phyloP scores from a whole-genome alignment of 352 stramenopile genomes.

The Globisporangium canariense region DNA sequence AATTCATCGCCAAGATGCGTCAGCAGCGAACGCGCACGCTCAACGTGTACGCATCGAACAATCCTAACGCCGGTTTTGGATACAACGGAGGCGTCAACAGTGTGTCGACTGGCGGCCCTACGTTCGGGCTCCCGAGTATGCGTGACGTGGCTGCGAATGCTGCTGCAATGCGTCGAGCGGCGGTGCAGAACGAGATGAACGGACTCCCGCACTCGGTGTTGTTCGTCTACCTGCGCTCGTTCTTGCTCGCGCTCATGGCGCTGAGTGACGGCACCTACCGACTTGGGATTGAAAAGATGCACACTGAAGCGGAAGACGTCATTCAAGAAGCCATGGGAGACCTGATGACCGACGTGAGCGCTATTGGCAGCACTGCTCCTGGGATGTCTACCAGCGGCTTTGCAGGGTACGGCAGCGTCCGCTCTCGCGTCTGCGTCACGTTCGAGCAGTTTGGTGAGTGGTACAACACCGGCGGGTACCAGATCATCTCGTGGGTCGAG shows the following conservation, averaged over 20 bases:
- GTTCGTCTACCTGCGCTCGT: slow-evolving; percentile 84
- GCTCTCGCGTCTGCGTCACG: slow-evolving; percentile 68
- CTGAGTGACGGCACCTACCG: slow-evolving; percentile 83
- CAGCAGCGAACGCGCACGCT: slow-evolving; percentile 72
- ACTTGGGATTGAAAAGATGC: slow-evolving; percentile 82
- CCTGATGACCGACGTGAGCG: slow-evolving; percentile 74
- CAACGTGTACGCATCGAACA: slow-evolving; percentile 53
- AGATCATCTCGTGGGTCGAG: slow-evolving; percentile 85
- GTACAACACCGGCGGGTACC: slow-evolving; percentile 83
- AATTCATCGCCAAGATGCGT: slow-evolving; percentile 85
- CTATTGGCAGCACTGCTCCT: slow-evolving; percentile 29
- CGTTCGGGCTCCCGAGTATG: slow-evolving; percentile 57
- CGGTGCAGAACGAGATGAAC: slow-evolving; percentile 43
- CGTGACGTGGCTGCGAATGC: slow-evolving; percentile 33
- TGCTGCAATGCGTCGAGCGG: slow-evolving; percentile 33
- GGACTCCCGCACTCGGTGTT: slow-evolving; percentile 75
- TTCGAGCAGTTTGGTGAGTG: slow-evolving; percentile 91
- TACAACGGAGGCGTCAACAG: slow-evolving; percentile 36
- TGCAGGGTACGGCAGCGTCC: slow-evolving; percentile 60
- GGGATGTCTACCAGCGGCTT: slow-evolving; percentile 33
- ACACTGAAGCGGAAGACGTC: slow-evolving; percentile 82
- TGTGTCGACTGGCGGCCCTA: slow-evolving; percentile 43
- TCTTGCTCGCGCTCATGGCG: slow-evolving; percentile 81
- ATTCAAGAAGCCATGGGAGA: slow-evolving; percentile 85
- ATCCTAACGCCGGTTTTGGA: slow-evolving; percentile 28